Evolutionary conservation across 495 filamentous ascomycete genomes (phyloP), one percentile per base, ranked within the genome.

Genomic region (Aspergillus avenaceus): DNA sequence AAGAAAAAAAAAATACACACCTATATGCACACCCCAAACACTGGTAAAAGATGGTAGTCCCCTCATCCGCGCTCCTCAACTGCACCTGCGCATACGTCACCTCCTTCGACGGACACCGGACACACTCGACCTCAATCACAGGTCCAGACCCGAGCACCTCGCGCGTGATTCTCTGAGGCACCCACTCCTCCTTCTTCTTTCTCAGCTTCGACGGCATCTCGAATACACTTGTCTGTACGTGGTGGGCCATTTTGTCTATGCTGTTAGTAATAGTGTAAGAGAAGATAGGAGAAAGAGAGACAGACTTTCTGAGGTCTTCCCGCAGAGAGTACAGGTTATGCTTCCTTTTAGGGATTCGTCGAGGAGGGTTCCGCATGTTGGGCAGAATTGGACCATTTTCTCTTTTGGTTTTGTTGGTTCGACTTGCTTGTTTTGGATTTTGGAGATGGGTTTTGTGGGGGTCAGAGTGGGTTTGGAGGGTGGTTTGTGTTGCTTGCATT

Each of bases 1-100:
- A 11, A 13, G 9, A 49, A 49, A 44, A 8, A n/a, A 8, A 34
- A 25, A 12, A 1, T 23, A 23, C 79, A 55, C 67, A 88, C 85
- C 79, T 87, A 57, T 88, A 63, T 24, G 85, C 84, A 60, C 87
- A 91, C 23, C 69, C 55, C 25, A 81, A 74, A 62, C 87, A 91
- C 12, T 75, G 83, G 68, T 86, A 90, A 51, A 90, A 86, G 38
- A 88, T 83, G 2, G 87, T 91, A 36, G 78, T 83, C 16, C 90
- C 89, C 75, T 95, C 90, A 67, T 95, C 89, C 1, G 90, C 89
- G 62, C 86, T 80, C 43, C 90, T 76, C 56, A 91, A 66, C 59
- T 95, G 90, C 47, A 85, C 76, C 14, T 85, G 81, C 26, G 82
- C 84, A 63, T 81, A 95, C 55, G 78, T 82, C 52, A 91, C 83